Conservation (phyloP, 148 eudicot species). For the Euryodendron excelsum region DNA sequence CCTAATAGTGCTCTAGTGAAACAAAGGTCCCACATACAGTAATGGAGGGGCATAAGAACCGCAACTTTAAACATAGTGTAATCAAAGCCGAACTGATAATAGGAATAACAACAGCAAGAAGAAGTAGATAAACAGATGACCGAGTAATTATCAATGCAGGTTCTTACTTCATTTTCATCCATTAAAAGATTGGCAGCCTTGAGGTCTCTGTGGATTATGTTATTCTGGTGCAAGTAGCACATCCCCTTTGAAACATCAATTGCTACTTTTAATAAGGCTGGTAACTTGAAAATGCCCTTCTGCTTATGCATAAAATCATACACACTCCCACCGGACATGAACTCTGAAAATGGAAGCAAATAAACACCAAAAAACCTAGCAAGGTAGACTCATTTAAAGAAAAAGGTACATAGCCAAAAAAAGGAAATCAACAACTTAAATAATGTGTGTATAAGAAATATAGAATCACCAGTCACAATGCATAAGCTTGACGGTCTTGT, state of each 20-base stretch:
- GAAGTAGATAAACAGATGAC: not conserved
- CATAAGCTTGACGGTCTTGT: constrained; percentile 63
- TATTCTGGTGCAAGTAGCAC: constrained; percentile 82
- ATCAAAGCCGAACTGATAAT: not conserved
- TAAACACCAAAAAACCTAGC: not conserved
- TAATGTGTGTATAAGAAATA: not conserved
- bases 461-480: constrained; percentile 72
- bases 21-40: too few relatives aligned
- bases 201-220: constrained; percentile 83
- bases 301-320: constrained; percentile 74
- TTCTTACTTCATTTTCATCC: constrained; percentile 72
- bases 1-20: too few relatives aligned
- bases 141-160: not conserved
- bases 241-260: constrained; percentile 80
- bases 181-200: constrained; percentile 89
- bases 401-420: not conserved
- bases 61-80: too few relatives aligned
- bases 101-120: not conserved
- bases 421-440: not conserved
- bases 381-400: not conserved
- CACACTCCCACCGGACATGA: constrained; percentile 75
- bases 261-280: constrained; percentile 62
- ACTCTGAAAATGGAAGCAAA: constrained; percentile 42
- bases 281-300: constrained; percentile 55
- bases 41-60: too few relatives aligned